Evolutionary conservation across 208 protist species (phyloP).

Genomic region (Angomonas ambiguus): DNA sequence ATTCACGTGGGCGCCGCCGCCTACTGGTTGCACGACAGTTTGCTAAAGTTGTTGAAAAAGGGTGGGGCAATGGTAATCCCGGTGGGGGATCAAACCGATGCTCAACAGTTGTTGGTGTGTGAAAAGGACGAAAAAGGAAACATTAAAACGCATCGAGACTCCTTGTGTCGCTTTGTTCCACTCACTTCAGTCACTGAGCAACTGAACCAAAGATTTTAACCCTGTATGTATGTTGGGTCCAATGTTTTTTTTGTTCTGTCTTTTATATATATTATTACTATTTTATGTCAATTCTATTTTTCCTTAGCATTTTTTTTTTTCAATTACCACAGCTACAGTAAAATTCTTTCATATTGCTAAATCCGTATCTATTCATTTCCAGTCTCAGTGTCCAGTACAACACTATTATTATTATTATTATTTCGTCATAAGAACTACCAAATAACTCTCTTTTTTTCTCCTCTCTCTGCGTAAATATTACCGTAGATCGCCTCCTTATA

Average conservation of each 20-base stretch:
- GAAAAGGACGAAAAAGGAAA: slow-evolving; percentile 46
- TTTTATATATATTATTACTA: slow-evolving; percentile 9
- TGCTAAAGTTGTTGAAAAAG: slow-evolving; percentile 40
- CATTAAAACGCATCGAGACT: slow-evolving; percentile 27
- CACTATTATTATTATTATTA: too few species aligned
- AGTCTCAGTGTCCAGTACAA: too few species aligned
- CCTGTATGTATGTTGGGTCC: background rate
- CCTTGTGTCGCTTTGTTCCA: slow-evolving; percentile 70
- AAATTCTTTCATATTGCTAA: too few species aligned
- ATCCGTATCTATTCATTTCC: too few species aligned
- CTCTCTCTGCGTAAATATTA: background rate
- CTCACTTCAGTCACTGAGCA: slow-evolving; percentile 66
- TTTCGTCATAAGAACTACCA: too few species aligned
- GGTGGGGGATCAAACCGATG: slow-evolving; percentile 43
- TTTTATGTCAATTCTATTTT: background rate
- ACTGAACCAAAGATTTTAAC: background rate
- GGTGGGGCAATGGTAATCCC: slow-evolving; percentile 72
- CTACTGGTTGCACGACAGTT: slow-evolving; percentile 24
- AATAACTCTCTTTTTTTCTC: too few species aligned
- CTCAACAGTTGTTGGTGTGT: slow-evolving; percentile 65
- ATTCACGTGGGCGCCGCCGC: slow-evolving; percentile 87
- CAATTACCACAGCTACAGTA: background rate
- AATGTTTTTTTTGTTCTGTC: slow-evolving; percentile 1
- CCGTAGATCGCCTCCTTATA: background rate
- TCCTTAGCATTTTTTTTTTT: slow-evolving; percentile 8